phyloP scores from a whole-genome alignment of 345 rosid genomes.

The Syzygium oleosum region DNA sequence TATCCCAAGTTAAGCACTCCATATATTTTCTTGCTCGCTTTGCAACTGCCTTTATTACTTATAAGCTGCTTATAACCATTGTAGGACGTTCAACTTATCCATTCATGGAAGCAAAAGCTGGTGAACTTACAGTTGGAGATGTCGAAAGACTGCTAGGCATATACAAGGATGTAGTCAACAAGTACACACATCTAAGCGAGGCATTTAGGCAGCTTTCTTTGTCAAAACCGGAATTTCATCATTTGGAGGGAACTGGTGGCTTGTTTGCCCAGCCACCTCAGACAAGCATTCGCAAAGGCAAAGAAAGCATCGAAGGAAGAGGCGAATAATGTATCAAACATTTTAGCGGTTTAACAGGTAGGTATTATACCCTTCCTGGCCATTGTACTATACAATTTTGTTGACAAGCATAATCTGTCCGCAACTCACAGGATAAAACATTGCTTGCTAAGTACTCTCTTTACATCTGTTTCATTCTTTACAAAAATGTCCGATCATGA shows the following conservation, averaged over 20 bases:
- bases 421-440: neutral
- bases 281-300: neutral
- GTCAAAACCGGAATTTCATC: conserved; percentile 2
- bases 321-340: neutral
- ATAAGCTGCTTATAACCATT: neutral
- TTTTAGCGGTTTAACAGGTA: neutral
- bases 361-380: neutral
- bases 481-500: neutral
- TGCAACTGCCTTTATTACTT: neutral
- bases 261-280: neutral
- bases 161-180: conserved; percentile 50
- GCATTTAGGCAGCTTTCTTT: conserved; percentile 18
- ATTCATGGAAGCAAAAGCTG: conserved; percentile 39
- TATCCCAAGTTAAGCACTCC: neutral
- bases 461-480: neutral
- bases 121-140: conserved; percentile 35
- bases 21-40: neutral
- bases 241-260: neutral
- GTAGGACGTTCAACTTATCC: conserved; percentile 32
- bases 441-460: neutral
- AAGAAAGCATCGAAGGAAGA: neutral
- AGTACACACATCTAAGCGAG: conserved; percentile 24
- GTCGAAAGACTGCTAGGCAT: conserved; percentile 37
- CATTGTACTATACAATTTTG: neutral
- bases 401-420: neutral